Percentiles rank a stretch among this genome's conserved stretches.
These are phyloP conservation scores for Pseudodiploospora longispora DNA, from an alignment of 2,329 filamentous ascomycete species.

Conservation along the genomic window DNA sequence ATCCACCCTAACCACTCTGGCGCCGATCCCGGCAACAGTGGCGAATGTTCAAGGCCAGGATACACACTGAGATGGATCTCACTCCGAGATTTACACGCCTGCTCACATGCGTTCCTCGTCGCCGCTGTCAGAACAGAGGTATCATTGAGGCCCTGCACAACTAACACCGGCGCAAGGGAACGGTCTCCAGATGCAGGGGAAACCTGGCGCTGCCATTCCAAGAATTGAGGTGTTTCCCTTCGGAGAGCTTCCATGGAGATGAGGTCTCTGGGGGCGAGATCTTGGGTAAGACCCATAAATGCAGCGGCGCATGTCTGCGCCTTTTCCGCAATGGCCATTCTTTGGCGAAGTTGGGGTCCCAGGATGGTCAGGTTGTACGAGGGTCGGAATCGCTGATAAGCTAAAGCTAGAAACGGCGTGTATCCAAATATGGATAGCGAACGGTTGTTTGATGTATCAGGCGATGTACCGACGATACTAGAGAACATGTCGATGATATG, in stretches of 20 bases:
- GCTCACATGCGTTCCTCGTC: slow-evolving; percentile 3
- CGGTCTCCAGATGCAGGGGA: slow-evolving; percentile 5
- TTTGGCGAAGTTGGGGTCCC: slow-evolving; percentile 1
- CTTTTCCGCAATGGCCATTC: slow-evolving; percentile 1
- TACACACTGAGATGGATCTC: slow-evolving; percentile 9
- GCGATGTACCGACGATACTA: background rate
- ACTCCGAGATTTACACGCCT: slow-evolving; percentile 2
- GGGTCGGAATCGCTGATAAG: slow-evolving; percentile 1
- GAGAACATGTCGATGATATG: slow-evolving; percentile 7
- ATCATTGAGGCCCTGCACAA: slow-evolving; percentile 10
- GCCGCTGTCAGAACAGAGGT: slow-evolving; percentile 1
- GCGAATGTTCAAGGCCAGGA: slow-evolving; percentile 3
- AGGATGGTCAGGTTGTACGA: slow-evolving; percentile 4
- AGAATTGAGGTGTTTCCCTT: background rate
- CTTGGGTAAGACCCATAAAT: slow-evolving; percentile 1
- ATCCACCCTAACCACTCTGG: slow-evolving; percentile 5
- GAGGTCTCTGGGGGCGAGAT: background rate
- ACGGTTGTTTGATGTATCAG: background rate
- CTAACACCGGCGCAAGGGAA: slow-evolving; percentile 4
- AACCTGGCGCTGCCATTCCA: slow-evolving; percentile 4
- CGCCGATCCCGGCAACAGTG: background rate
- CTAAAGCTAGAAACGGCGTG: slow-evolving; percentile 4
- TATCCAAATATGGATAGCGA: slow-evolving; percentile 1
- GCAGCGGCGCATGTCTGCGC: slow-evolving; percentile 5
- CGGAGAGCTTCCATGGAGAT: background rate